Conservation (phyloP, 345 rosid species). For the Camelina sativa region DNA sequence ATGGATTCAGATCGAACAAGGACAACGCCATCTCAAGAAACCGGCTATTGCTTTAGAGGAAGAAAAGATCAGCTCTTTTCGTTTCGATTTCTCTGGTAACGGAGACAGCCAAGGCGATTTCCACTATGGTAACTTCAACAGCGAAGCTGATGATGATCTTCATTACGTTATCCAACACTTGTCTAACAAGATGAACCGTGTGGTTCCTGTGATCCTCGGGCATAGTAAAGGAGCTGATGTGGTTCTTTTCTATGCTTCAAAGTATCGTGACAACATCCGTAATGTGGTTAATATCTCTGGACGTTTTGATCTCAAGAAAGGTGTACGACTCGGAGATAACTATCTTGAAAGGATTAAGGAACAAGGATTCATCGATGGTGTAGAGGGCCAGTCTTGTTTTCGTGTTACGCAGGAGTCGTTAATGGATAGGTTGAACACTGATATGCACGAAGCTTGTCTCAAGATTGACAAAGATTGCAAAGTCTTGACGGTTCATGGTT, state of each 20-base stretch:
- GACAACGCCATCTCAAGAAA: not conserved
- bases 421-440: slow-evolving; percentile 2
- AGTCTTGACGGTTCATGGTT: no score
- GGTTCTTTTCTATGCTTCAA: not conserved
- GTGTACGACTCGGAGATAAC: not conserved
- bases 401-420: not conserved
- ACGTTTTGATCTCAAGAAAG: not conserved
- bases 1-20: not conserved
- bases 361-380: not conserved
- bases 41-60: not conserved
- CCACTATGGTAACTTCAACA: not conserved
- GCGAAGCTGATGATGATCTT: not conserved
- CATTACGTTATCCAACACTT: slow-evolving; percentile 2
- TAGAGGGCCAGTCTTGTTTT: not conserved
- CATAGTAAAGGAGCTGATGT: slow-evolving; percentile 9
- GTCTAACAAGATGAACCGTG: not conserved
- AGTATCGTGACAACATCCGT: not conserved
- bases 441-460: not conserved
- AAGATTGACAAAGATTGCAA: no score
- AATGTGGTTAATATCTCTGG: not conserved
- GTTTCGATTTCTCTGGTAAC: not conserved
- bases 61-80: not conserved
- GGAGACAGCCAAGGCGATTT: not conserved
- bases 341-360: not conserved
- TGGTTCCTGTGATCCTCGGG: not conserved